These are phyloP conservation scores for Simplicillium aogashimaense DNA, from an alignment of 2,329 filamentous ascomycete genomes.

Conservation along the genomic window DNA sequence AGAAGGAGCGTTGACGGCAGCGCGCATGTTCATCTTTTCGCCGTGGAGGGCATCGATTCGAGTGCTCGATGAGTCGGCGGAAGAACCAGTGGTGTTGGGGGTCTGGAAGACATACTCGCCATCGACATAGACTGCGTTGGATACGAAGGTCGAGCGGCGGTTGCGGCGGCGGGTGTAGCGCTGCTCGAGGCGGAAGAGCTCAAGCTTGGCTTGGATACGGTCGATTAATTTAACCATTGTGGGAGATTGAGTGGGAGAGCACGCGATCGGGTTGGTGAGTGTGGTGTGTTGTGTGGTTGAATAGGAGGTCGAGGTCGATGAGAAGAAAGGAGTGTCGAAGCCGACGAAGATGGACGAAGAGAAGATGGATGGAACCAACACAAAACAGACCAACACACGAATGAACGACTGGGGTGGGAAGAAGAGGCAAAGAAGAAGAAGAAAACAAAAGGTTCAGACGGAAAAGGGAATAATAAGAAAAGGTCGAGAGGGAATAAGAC, in stretches of 20 bases:
- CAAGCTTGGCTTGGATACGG: constrained; percentile 59
- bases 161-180: constrained; percentile 82
- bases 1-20: constrained; percentile 5
- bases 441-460: neutral
- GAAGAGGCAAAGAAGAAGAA: constrained; percentile 2
- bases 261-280: too few species aligned
- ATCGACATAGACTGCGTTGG: constrained; percentile 85
- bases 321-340: too few species aligned
- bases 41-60: constrained; percentile 26
- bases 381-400: constrained; percentile 1
- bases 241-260: neutral
- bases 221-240: constrained; percentile 44
- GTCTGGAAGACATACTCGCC: constrained; percentile 86
- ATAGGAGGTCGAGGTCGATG: neutral
- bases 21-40: constrained; percentile 16
- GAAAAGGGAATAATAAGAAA: constrained; percentile 3
- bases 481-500: neutral
- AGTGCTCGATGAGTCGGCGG: constrained; percentile 30
- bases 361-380: neutral
- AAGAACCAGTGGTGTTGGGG: constrained; percentile 48
- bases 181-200: constrained; percentile 92
- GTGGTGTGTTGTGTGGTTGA: neutral
- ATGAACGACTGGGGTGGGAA: constrained; percentile 4
- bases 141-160: constrained; percentile 80
- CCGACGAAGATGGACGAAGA: too few species aligned